Conservation (phyloP, 129 eudicot genomes). For the Lonicera japonica region DNA sequence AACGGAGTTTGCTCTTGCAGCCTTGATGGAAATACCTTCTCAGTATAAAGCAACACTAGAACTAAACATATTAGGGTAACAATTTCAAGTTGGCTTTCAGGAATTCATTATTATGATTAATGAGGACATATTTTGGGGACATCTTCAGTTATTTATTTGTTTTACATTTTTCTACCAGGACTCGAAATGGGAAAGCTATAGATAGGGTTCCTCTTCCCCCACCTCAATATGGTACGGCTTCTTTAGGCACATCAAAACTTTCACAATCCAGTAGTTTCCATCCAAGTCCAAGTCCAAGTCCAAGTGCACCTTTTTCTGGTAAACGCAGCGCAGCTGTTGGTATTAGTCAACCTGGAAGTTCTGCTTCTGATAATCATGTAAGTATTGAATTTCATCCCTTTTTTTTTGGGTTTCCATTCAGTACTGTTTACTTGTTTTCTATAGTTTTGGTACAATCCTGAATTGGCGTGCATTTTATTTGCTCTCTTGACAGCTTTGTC, state of each 20-base stretch:
- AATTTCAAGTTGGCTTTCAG: not conserved
- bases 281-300: conserved; percentile 24
- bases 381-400: conserved; percentile 1
- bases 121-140: not conserved
- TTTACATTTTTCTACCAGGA: conserved; percentile 31
- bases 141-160: not conserved
- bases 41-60: conserved; percentile 91
- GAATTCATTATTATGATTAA: not conserved
- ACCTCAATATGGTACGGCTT: conserved; percentile 49
- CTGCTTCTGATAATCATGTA: conserved; percentile 51
- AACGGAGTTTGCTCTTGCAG: conserved; percentile 82
- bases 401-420: not conserved
- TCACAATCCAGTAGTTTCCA: conserved; percentile 39
- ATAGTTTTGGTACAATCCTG: not conserved
- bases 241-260: conserved; percentile 49
- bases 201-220: conserved; percentile 83
- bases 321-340: conserved; percentile 17
- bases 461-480: not conserved
- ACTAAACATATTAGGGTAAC: conserved; percentile 71
- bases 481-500: conserved; percentile 52
- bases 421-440: not conserved
- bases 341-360: conserved; percentile 27
- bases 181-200: conserved; percentile 50
- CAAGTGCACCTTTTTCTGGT: conserved; percentile 40
- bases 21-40: conserved; percentile 90